Percentiles rank a stretch among this genome's conserved stretches.
Conservation (phyloP, 768 basidiomycete species). For the Saitozyma sp. region DNA sequence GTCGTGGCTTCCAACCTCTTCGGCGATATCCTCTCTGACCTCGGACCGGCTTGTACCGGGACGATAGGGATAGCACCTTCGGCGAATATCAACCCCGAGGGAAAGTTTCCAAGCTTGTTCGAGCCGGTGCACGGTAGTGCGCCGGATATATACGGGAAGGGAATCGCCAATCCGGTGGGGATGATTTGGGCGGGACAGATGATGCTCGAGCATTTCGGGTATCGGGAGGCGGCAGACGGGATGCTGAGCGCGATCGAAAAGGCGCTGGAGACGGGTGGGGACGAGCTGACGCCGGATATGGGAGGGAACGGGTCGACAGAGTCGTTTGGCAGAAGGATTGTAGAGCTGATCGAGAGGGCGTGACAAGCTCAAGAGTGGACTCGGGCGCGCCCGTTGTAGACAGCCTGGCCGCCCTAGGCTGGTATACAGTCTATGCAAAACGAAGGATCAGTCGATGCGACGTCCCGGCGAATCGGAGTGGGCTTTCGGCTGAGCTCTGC, state of each 20-base stretch:
- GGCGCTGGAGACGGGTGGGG: constrained; percentile 16
- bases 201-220: constrained; percentile 58
- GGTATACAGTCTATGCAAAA: too few species aligned
- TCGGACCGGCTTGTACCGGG: constrained; percentile 60
- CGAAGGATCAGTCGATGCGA: too few species aligned
- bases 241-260: constrained; percentile 27
- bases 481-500: too few species aligned
- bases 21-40: constrained; percentile 58
- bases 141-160: constrained; percentile 60
- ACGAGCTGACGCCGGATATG: constrained; percentile 16
- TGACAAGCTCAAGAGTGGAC: background rate
- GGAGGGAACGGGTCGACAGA: constrained; percentile 23
- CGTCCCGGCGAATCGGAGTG: too few species aligned
- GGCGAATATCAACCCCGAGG: constrained; percentile 57
- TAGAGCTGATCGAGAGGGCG: constrained; percentile 21
- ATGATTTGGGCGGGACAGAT: constrained; percentile 61
- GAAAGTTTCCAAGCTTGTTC: constrained; percentile 57
- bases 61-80: constrained; percentile 63
- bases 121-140: constrained; percentile 63
- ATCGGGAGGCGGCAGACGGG: constrained; percentile 51
- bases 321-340: constrained; percentile 21
- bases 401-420: too few species aligned
- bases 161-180: constrained; percentile 61
- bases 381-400: too few species aligned
- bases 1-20: constrained; percentile 7